Evolutionary conservation across 2,329 filamentous ascomycete genomes (phyloP), one percentile per base, ranked within the genome.

Genomic region (Talaromyces sp.): DNA sequence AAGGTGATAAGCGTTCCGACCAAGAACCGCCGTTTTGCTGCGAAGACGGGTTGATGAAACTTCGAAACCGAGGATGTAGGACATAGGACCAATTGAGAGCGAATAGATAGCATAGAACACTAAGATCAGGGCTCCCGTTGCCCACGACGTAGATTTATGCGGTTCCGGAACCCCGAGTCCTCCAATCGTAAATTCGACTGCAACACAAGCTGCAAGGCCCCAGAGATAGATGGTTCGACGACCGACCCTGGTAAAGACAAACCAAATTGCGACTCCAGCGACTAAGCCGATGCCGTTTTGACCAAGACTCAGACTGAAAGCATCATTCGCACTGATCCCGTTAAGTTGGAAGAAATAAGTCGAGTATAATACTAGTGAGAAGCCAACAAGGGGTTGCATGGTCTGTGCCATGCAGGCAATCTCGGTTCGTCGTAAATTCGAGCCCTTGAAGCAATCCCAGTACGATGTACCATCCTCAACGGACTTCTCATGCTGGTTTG

Each of bases 391-490:
- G 13, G 43, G n/a, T 21, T 46, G 43, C 8, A 84, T 84, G 5
- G 81, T 79, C 74, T 85, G 87, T 6, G 84, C 82, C 67, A 85
- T 84, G 59, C 81, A 83, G 28, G 84, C 79, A 63, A 87, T 86
- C 69, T 89, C 90, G 2, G 91, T 95, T 25, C 91, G 84, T 59
- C 91, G 87, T 51, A 87, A 77, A 68, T 96, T 86, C 13, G 83
- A 81, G 8, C 90, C 90, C 69, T 81, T 86, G 81, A 96, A 95
- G 75, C 90, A 96, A 71, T 96, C 91, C 64, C 83, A 73, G 72
- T 94, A 96, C 53, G 80, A 85, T 5, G 89, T 84, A 28, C 90
- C 90, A 5, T 77, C 76, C 2, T 89, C 91, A 55, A 91, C 88
- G 72, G 84, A 78, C 68, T 89, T 82, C 70, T 96, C 91, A 15